Percentiles rank a stretch among this genome's conserved stretches.
phyloP scores from a whole-genome alignment of 2,329 filamentous ascomycete species.

The Sarocladium strictum region DNA sequence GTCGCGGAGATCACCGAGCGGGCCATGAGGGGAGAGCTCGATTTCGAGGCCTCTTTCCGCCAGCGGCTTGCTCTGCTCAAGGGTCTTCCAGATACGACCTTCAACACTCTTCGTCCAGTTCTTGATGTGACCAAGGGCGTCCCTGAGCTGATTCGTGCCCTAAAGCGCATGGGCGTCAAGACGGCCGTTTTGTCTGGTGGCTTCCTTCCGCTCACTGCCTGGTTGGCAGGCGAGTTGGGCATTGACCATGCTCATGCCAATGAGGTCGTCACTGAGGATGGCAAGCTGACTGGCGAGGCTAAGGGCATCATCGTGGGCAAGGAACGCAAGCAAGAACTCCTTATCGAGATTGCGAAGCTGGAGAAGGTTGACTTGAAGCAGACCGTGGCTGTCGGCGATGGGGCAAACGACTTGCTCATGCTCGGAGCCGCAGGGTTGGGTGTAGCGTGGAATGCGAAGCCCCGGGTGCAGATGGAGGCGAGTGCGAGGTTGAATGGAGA shows the following conservation, averaged over 20 bases:
- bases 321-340: conserved; percentile 66
- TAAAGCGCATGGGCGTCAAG: conserved; percentile 76
- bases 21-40: conserved; percentile 93
- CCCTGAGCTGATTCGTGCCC: conserved; percentile 61
- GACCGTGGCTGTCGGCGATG: conserved; percentile 71
- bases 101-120: conserved; percentile 66
- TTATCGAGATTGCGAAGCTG: conserved; percentile 63
- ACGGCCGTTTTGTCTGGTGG: conserved; percentile 89
- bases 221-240: conserved; percentile 74
- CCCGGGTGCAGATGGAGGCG: conserved; percentile 72
- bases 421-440: conserved; percentile 69
- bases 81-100: conserved; percentile 73
- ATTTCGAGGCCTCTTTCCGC: conserved; percentile 79
- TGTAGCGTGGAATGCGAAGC: conserved; percentile 81
- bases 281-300: conserved; percentile 65
- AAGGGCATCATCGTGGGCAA: conserved; percentile 68
- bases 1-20: conserved; percentile 87
- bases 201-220: conserved; percentile 82
- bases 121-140: conserved; percentile 82
- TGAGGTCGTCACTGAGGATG: conserved; percentile 61
- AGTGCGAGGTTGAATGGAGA: conserved; percentile 65
- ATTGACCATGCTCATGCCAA: conserved; percentile 89
- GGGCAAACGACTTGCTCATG: conserved; percentile 79
- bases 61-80: conserved; percentile 76
- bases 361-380: conserved; percentile 62